Evolutionary conservation across 2,329 filamentous ascomycete genomes (phyloP).

Genomic region (Colletotrichum gloeosporioides): DNA sequence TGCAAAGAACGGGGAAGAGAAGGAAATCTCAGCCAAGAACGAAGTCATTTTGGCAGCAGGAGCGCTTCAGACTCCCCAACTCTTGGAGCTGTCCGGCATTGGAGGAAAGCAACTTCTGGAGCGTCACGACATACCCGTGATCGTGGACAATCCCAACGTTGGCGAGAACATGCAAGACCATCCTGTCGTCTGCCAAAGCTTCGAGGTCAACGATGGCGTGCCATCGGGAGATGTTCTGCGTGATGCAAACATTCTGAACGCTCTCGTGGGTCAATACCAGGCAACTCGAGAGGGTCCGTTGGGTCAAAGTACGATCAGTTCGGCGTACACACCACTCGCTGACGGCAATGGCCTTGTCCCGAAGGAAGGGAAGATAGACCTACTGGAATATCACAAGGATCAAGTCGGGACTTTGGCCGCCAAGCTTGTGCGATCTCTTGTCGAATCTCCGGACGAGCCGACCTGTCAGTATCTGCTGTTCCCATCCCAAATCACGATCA

Average conservation of each 20-base stretch:
- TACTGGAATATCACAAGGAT: constrained; percentile 27
- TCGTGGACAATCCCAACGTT: constrained; percentile 39
- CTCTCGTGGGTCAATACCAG: constrained; percentile 39
- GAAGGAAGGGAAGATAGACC: constrained; percentile 24
- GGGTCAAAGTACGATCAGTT: constrained; percentile 26
- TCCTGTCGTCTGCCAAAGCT: constrained; percentile 37
- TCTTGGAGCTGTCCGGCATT: constrained; percentile 49
- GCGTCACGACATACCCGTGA: constrained; percentile 30
- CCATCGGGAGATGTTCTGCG: constrained; percentile 40
- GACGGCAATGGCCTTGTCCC: constrained; percentile 32
- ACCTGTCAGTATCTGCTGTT: constrained; percentile 39
- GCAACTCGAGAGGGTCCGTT: constrained; percentile 37
- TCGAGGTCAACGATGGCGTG: constrained; percentile 45
- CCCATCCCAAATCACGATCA: constrained; percentile 32
- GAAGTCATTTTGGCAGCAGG: constrained; percentile 50
- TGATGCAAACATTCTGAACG: constrained; percentile 34
- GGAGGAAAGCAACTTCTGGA: constrained; percentile 37
- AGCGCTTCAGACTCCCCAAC: constrained; percentile 43
- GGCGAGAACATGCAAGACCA: constrained; percentile 49
- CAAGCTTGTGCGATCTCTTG: constrained; percentile 28
- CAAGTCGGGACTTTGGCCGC: constrained; percentile 16
- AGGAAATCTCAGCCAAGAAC: constrained; percentile 25
- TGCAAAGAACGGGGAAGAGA: constrained; percentile 10
- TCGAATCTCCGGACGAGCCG: constrained; percentile 32
- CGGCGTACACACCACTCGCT: constrained; percentile 36